Base-by-base conservation (phyloP, 1,139 yeast species). In the Wickerhamomyces sp. region DNA sequence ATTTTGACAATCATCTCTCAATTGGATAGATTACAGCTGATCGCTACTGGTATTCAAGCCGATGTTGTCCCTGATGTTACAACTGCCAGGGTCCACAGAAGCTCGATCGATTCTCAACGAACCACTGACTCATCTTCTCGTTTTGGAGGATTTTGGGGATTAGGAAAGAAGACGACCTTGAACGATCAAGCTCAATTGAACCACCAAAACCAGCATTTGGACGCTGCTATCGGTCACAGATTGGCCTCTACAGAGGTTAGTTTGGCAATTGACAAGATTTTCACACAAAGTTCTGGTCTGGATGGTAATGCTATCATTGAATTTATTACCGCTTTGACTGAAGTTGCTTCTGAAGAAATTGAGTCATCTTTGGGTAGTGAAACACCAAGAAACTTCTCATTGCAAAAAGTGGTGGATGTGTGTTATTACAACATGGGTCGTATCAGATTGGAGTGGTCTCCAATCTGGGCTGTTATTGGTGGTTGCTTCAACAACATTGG, bases 401-500 rank as follows among this genome's bases (percentile, higher is more conserved):
- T 93, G 44, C 97, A 88, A 52, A 93, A 93, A 55, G 84, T 93
- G 69, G 95, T 93, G 33, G 98, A 93, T 59, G 94, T 93, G 31
- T 89, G 97, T 60, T 91, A 91, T 59, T 93, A 93, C 64, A 93
- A 93, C 58, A 91, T 93, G 97, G 79, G 78, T 38, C 84, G 98
- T 67, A 88, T 93, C 51, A 78, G 96, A 57, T 79, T 93, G 45
- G 96, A 93, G 62, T 93, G 98, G 97, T 78, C 95, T 8, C 94
- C 87, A 39, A 68, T 93, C 40, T 93, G 99, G 99, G 74, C 83
- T 7, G 82, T 86, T 11, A 84, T 93, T 84, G 96, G 95, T 11
- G 85, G 76, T 44, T 86, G 88, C 28, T 91, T 93, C 62, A 86
- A 87, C 46, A 73, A 69, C 30, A 91, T 88, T 44, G 95, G 95